A percentile compares a stretch with the other conserved stretches of the same genome.
Conservation (phyloP, 352 stramenopile genomes). For the Phytophthora megakarya region DNA sequence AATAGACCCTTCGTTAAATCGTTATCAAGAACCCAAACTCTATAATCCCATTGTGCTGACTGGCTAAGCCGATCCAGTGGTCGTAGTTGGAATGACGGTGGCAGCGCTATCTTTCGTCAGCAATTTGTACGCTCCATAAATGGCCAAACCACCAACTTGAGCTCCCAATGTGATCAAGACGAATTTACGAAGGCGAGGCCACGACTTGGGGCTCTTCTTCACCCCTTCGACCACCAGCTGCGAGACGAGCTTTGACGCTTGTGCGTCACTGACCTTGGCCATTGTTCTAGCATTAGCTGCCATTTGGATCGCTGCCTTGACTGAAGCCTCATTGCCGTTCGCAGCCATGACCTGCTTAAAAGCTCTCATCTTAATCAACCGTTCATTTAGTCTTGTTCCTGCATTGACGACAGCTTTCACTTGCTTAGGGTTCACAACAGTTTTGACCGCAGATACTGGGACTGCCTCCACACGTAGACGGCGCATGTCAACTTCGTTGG, state of each 20-base stretch:
- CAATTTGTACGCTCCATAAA: background rate
- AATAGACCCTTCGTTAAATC: no score
- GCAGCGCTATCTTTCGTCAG: background rate
- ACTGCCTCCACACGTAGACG: no score
- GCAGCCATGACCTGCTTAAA: no score
- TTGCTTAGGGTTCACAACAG: no score
- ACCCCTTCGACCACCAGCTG: background rate
- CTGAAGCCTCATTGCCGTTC: no score
- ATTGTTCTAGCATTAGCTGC: background rate
- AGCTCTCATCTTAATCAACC: no score
- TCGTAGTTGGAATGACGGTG: background rate
- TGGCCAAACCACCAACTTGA: background rate
- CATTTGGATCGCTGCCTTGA: background rate
- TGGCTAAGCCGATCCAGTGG: background rate
- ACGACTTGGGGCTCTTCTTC: background rate
- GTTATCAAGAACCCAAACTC: no score
- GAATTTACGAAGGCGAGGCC: background rate
- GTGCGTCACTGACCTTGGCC: background rate
- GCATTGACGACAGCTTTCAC: no score
- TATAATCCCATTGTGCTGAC: no score
- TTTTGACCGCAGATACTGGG: no score
- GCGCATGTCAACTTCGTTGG: no score
- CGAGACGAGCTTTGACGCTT: background rate
- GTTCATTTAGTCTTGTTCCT: no score
- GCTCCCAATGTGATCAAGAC: background rate